A percentile compares a stretch with the other conserved stretches of the same genome.
Conservation (phyloP, 2,329 filamentous ascomycete genomes). For the Ilyonectria sp. region DNA sequence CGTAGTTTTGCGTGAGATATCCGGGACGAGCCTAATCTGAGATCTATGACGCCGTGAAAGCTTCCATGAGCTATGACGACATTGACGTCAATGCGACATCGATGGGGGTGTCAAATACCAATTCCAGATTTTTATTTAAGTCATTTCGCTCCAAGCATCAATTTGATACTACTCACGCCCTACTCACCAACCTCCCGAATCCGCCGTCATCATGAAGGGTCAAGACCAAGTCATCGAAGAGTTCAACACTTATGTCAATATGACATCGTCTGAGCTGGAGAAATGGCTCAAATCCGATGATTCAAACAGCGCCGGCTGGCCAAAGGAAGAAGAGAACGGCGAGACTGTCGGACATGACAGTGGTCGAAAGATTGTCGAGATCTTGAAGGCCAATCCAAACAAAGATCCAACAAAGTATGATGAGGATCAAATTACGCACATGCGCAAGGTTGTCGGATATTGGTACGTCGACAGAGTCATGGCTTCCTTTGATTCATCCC, state of each 20-base stretch:
- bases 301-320: constrained; percentile 72
- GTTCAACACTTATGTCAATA: constrained; percentile 78
- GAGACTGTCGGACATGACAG: constrained; percentile 77
- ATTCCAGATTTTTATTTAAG: not conserved
- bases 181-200: not conserved
- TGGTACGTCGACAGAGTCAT: constrained; percentile 55
- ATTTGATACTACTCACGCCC: not conserved
- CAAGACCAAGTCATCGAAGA: constrained; percentile 61
- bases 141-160: not conserved
- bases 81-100: not conserved
- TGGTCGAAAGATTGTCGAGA: constrained; percentile 75
- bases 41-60: not conserved
- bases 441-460: constrained; percentile 75
- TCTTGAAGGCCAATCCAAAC: constrained; percentile 73
- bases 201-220: constrained; percentile 39
- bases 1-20: not conserved
- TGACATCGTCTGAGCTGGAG: constrained; percentile 73
- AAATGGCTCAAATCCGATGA: constrained; percentile 73
- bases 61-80: not conserved
- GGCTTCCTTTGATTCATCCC: not conserved
- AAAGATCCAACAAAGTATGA: constrained; percentile 71
- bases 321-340: constrained; percentile 67
- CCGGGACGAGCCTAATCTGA: not conserved
- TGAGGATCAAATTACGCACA: constrained; percentile 69
- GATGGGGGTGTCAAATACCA: not conserved